Percentiles rank a stretch among this genome's conserved stretches.
phyloP scores from a whole-genome alignment of 2,329 filamentous ascomycete species.

The Colletotrichum brevisporum region DNA sequence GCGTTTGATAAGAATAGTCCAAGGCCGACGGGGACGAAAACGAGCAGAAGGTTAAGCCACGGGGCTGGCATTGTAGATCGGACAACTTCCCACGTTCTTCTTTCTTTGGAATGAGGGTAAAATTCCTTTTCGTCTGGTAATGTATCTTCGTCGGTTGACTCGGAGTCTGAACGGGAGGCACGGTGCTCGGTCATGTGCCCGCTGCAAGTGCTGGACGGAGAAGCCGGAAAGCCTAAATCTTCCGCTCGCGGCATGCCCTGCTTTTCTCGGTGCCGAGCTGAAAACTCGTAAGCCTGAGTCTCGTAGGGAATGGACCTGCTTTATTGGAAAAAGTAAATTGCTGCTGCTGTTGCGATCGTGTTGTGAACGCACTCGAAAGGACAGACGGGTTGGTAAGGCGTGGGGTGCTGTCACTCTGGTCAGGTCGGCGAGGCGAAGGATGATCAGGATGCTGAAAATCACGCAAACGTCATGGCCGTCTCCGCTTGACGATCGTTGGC shows the following conservation, averaged over 20 bases:
- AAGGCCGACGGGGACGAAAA: constrained; percentile 81
- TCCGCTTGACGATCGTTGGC: neutral
- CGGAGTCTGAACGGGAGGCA: neutral
- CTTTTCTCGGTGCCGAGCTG: neutral
- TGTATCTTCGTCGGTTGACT: neutral
- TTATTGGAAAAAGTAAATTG: too few species aligned
- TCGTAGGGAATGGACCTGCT: too few species aligned
- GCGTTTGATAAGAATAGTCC: constrained; percentile 60
- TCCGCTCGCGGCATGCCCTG: constrained; percentile 1
- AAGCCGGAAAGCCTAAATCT: constrained; percentile 17
- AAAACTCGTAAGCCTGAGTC: too few species aligned
- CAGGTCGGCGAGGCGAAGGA: neutral
- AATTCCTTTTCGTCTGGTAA: neutral
- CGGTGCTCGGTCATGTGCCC: neutral
- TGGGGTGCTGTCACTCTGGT: neutral
- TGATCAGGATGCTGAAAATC: neutral
- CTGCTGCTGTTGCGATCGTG: too few species aligned
- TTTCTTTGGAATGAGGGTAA: neutral
- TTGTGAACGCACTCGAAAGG: too few species aligned
- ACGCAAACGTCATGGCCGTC: neutral
- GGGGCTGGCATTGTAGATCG: constrained; percentile 48
- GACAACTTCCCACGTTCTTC: neutral
- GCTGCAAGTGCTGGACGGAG: neutral
- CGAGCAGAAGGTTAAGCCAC: constrained; percentile 75
- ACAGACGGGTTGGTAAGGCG: too few species aligned